Evolutionary conservation across 2,329 filamentous ascomycete genomes (phyloP), one percentile per base, ranked within the genome.

Genomic region (Neocatenulostroma microsporum): DNA sequence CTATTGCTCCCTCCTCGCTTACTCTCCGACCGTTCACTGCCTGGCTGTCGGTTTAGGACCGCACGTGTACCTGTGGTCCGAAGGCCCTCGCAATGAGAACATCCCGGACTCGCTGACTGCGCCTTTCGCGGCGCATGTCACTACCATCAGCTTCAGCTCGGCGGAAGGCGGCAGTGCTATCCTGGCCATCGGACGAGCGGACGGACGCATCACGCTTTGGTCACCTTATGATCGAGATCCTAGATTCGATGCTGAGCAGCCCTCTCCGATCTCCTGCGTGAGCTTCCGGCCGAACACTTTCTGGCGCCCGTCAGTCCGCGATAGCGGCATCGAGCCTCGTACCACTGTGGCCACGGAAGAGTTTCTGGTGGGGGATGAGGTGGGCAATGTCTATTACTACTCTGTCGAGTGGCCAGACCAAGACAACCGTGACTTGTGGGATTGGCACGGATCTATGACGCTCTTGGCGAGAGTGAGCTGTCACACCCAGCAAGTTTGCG

Each of bases 1-100:
- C 58, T 98, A 98, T 58, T 95, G 87, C 62, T 91, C 88, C 0
- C 72, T 88, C 2, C 70, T 98, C 36, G 86, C 91, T 8, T 96
- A 94, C 59, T 94, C 82, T 0, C 61, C 73, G 26, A 82, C 76
- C 6, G 74, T 78, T 34, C 75, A 82, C 36, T 84, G 81, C 11
- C 72, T 98, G 12, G 89, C 86, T 13, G 84, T 96, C 13, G 89
- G 85, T 0, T 70, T 96, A 11, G 81, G 80, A 0, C 78, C 80
- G 36, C 70, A 79, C 23, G 74, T 98, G 4, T 95, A 94, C 58
- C 75, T 84, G 4, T 98, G 89, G 91, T 89, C 86, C 0, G 88
- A 96, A 56, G 82, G 82, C 4, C 39, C 45, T 2, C 25, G 37
- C 5, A 42, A 39, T 2, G 38, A 40, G 8, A 44, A 50, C 30